phyloP scores from a whole-genome alignment of 2,329 filamentous ascomycete species.

The Colletotrichum sansevieriae region DNA sequence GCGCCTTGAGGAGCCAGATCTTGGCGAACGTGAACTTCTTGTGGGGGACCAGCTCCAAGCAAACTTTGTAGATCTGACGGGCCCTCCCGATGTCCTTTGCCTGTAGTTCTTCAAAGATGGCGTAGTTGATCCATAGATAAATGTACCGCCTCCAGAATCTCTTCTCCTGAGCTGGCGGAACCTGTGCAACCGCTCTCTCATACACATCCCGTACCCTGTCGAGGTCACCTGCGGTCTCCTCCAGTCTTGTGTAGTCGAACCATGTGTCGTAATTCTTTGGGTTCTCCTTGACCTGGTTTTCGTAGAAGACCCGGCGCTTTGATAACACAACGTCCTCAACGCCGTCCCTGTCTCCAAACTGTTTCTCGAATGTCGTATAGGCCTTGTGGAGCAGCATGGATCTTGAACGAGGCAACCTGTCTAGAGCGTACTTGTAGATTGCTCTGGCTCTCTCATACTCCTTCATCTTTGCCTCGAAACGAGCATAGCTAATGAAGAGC shows the following conservation, averaged over 20 bases:
- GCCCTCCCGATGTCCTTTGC: constrained; percentile 83
- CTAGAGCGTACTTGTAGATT: constrained; percentile 97
- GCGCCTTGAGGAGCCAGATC: constrained; percentile 92
- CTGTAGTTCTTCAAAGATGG: constrained; percentile 92
- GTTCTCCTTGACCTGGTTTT: constrained; percentile 93
- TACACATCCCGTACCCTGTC: constrained; percentile 93
- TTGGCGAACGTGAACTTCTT: constrained; percentile 98
- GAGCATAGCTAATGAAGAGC: constrained; percentile 94
- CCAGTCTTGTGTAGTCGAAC: constrained; percentile 94
- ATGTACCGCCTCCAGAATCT: constrained; percentile 97
- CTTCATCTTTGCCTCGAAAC: constrained; percentile 93
- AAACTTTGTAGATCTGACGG: constrained; percentile 91
- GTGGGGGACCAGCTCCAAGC: constrained; percentile 89
- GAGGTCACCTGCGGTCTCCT: constrained; percentile 85
- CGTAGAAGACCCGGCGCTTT: constrained; percentile 92
- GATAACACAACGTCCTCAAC: constrained; percentile 97
- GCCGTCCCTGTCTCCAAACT: constrained; percentile 92
- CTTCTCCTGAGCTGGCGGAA: constrained; percentile 96
- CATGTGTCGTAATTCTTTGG: constrained; percentile 97
- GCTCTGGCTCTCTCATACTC: constrained; percentile 94
- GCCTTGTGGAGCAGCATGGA: constrained; percentile 89
- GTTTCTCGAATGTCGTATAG: constrained; percentile 98
- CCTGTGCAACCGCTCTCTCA: constrained; percentile 93
- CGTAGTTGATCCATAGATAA: constrained; percentile 98
- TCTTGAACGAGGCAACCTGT: constrained; percentile 89